A percentile compares a stretch with the other conserved stretches of the same genome.
Evolutionary conservation across 805 yeast species (phyloP).

Genomic region (Starmerella powellii): DNA sequence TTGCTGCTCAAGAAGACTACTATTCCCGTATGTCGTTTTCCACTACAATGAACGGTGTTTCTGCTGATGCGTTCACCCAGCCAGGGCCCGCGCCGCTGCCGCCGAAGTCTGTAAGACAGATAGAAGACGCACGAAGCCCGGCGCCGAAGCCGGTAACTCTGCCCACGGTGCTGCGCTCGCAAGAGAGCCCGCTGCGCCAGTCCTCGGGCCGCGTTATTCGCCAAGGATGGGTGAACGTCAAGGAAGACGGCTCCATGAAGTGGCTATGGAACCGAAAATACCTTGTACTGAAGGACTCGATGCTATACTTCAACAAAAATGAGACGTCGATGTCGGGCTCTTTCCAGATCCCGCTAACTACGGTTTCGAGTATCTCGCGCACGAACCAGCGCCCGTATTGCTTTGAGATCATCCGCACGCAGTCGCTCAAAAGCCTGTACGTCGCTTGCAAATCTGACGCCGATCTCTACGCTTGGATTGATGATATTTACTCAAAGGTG

Average conservation of each 20-base stretch:
- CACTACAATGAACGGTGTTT: slow-evolving; percentile 16
- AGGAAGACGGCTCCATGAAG: slow-evolving; percentile 74
- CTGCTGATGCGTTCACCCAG: slow-evolving; percentile 20
- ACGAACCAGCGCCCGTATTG: slow-evolving; percentile 65
- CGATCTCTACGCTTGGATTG: slow-evolving; percentile 83
- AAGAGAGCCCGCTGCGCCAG: slow-evolving; percentile 1
- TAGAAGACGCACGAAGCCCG: too few species aligned
- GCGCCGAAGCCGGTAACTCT: slow-evolving; percentile 7
- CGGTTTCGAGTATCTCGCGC: slow-evolving; percentile 52
- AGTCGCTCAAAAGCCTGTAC: slow-evolving; percentile 47
- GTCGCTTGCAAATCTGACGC: slow-evolving; percentile 66
- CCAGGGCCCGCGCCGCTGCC: slow-evolving; percentile 24
- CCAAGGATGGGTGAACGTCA: slow-evolving; percentile 81
- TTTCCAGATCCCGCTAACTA: slow-evolving; percentile 40
- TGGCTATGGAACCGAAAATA: slow-evolving; percentile 89
- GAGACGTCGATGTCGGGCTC: slow-evolving; percentile 32
- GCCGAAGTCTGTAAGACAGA: slow-evolving; percentile 4
- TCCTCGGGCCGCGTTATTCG: slow-evolving; percentile 21
- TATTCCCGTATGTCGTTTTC: slow-evolving; percentile 20
- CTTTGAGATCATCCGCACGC: slow-evolving; percentile 50
- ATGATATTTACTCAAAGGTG: slow-evolving; percentile 47
- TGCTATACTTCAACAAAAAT: slow-evolving; percentile 59
- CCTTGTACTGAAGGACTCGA: slow-evolving; percentile 63
- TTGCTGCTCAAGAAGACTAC: too few species aligned
- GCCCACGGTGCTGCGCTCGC: not conserved